Conservation (phyloP, 2,329 filamentous ascomycete genomes). For the Alternaria metachromatica region DNA sequence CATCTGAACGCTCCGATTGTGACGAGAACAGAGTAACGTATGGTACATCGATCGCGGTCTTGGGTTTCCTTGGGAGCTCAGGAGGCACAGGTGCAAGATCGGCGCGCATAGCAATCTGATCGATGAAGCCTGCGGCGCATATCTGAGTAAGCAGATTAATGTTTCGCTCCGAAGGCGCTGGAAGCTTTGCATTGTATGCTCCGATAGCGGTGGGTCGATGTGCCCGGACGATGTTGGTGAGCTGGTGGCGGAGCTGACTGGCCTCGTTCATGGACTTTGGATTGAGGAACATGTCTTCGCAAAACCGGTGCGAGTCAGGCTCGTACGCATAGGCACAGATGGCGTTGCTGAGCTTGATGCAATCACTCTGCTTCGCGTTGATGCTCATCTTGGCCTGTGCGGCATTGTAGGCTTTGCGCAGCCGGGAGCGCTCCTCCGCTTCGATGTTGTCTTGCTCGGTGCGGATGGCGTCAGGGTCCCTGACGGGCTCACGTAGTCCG, state of each 20-base stretch:
- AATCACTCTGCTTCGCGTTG: slow-evolving; percentile 79
- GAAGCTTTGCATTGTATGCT: slow-evolving; percentile 58
- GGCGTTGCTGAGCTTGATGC: slow-evolving; percentile 86
- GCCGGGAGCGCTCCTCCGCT: slow-evolving; percentile 71
- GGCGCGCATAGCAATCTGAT: slow-evolving; percentile 90
- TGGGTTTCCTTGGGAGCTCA: slow-evolving; percentile 66
- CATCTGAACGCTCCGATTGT: slow-evolving; percentile 51
- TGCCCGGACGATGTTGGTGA: slow-evolving; percentile 78
- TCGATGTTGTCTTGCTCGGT: slow-evolving; percentile 72
- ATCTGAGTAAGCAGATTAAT: slow-evolving; percentile 87
- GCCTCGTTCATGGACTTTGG: slow-evolving; percentile 88
- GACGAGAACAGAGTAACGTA: slow-evolving; percentile 85
- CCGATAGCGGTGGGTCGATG: slow-evolving; percentile 65
- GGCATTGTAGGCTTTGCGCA: slow-evolving; percentile 70
- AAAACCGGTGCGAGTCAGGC: slow-evolving; percentile 70
- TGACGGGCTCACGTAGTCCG: slow-evolving; percentile 62
- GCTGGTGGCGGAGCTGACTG: slow-evolving; percentile 79
- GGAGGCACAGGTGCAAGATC: slow-evolving; percentile 77
- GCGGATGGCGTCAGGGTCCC: slow-evolving; percentile 56
- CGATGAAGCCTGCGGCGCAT: slow-evolving; percentile 88
- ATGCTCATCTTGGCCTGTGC: slow-evolving; percentile 80
- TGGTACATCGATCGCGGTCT: slow-evolving; percentile 88
- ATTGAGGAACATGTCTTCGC: slow-evolving; percentile 81
- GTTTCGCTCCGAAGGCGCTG: slow-evolving; percentile 67
- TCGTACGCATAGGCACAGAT: slow-evolving; percentile 76